Percentiles rank a stretch among this genome's conserved stretches.
These are phyloP conservation scores for Lepidopterella palustris DNA, from an alignment of 495 filamentous ascomycete genomes.

Conservation along the genomic window DNA sequence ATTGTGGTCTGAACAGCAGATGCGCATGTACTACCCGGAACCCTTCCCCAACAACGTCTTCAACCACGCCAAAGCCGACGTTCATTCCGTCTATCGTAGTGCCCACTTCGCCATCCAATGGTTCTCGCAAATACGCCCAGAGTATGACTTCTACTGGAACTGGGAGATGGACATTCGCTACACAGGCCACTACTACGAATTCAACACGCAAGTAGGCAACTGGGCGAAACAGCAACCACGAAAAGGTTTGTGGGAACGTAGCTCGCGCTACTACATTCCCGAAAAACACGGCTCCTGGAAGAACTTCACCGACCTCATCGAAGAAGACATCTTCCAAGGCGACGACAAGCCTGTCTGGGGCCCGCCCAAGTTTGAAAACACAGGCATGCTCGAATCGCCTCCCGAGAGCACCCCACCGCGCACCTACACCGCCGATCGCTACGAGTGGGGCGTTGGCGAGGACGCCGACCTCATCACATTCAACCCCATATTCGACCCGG, in stretches of 20 bases:
- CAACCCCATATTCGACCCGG: conserved; percentile 44
- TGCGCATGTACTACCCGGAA: conserved; percentile 42
- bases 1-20: conserved; percentile 48
- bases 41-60: conserved; percentile 39
- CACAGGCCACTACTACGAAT: conserved; percentile 51
- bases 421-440: conserved; percentile 42
- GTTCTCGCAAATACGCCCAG: conserved; percentile 50
- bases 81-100: conserved; percentile 39
- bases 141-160: conserved; percentile 58
- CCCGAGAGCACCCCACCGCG: conserved; percentile 42
- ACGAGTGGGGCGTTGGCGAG: conserved; percentile 55
- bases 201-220: conserved; percentile 42
- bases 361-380: conserved; percentile 34
- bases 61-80: conserved; percentile 30
- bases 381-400: conserved; percentile 34
- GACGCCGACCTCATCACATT: conserved; percentile 51
- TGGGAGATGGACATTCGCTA: conserved; percentile 57
- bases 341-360: conserved; percentile 43
- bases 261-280: conserved; percentile 44
- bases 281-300: conserved; percentile 40
- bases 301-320: conserved; percentile 43
- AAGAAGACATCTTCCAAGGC: conserved; percentile 32
- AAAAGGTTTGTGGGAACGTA: conserved; percentile 46
- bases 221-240: conserved; percentile 51
- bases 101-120: conserved; percentile 47